Base-by-base conservation (phyloP, 495 filamentous ascomycete genomes). In the Oleoguttula mirabilis region DNA sequence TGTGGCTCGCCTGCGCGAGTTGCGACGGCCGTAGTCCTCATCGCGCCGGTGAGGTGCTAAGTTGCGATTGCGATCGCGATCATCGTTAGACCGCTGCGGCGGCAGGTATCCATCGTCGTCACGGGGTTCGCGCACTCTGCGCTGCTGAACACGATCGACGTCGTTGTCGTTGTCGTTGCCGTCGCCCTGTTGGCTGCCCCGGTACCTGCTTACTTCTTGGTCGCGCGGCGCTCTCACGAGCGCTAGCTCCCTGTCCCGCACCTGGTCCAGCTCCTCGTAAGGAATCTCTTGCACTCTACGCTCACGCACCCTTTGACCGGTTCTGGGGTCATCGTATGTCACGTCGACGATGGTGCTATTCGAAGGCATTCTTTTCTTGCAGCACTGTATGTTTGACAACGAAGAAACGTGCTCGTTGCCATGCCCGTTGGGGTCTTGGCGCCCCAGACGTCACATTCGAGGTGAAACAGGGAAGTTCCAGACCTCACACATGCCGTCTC, bases 201-300 rank as follows among this genome's bases (percentile, higher is more conserved):
- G 6, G n/a, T 19, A 17, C 6, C 17, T 7, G 11, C 15, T 10
- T 8, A 4, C 14, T 3, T 21, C 17, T 3, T 19, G 24, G 7
- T 6, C 10, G 6, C 12, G 7, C 16, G n/a, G 28, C 27, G 5
- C 16, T 15, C 19, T 30, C 15, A 50, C 41, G 12, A 50, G 15
- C 4, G 32, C 47, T 4, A 31, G 28, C 31, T 50, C 47, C 10
- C 47, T 32, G 6, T 39, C 36, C 20, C 47, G 32, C 2, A 50
- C 35, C 19, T 34, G 15, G 10, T 36, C 32, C 11, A 50, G 8
- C 10, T 50, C 41, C 12, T 50, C 41, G 32, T 34, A 45, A 3
- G 47, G 42, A 14, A 45, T 32, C 41, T 50, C 42, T 23, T 45
- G 38, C 10, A 48, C 23, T 15, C 32, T 10, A 7, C 44, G 17